Evolutionary conservation across 352 stramenopile genomes (phyloP).

Genomic region (Plasmopara halstedii): DNA sequence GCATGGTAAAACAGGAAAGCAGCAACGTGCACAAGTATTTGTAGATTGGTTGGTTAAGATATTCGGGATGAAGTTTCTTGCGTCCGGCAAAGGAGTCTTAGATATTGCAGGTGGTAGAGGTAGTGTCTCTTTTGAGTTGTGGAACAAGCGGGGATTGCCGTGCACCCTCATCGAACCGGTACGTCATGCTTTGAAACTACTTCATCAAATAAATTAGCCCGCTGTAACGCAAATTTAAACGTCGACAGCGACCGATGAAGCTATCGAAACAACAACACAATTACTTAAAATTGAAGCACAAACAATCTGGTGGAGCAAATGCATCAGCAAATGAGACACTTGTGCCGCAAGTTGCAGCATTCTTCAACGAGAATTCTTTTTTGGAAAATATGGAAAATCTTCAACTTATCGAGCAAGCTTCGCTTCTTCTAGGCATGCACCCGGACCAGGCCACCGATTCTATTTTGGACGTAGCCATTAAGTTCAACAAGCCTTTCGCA

Average conservation of each 20-base stretch:
- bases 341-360: constrained; percentile 50
- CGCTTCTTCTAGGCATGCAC: constrained; percentile 90
- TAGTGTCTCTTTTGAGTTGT: constrained; percentile 79
- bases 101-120: constrained; percentile 78
- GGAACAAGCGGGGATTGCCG: constrained; percentile 65
- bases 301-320: constrained; percentile 8
- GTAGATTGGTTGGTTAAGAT: constrained; percentile 67
- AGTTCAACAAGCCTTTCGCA: constrained; percentile 89
- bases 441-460: constrained; percentile 93
- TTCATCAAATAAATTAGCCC: too few relatives aligned
- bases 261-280: constrained; percentile 65
- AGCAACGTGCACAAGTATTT: constrained; percentile 63
- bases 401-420: constrained; percentile 58
- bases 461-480: constrained; percentile 89
- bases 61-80: constrained; percentile 47
- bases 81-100: constrained; percentile 49
- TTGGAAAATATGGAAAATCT: constrained; percentile 37
- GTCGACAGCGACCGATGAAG: constrained; percentile 60
- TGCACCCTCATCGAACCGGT: constrained; percentile 80
- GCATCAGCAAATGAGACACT: constrained; percentile 21
- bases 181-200: constrained; percentile 6
- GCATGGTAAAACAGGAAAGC: constrained; percentile 64
- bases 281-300: constrained; percentile 44
- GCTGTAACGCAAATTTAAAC: constrained; percentile 12
- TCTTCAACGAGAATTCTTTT: constrained; percentile 61